Evolutionary conservation across 1,139 yeast species (phyloP).

Genomic region (Saccharomycopsis phalli): DNA sequence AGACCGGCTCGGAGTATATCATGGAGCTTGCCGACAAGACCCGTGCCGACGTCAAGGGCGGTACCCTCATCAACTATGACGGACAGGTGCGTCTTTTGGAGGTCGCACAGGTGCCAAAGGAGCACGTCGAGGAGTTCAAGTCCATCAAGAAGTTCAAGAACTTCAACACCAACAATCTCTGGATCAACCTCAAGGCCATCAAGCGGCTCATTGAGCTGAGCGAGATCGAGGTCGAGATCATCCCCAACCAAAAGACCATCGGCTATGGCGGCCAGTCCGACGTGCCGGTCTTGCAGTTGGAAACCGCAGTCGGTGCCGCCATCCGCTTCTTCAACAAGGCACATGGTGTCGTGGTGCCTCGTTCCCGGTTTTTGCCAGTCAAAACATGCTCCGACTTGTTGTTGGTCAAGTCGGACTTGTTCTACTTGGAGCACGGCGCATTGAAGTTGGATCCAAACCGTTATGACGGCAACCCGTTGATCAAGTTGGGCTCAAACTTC

Average conservation of each 20-base stretch:
- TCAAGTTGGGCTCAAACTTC: constrained; percentile 93
- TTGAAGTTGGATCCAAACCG: constrained; percentile 75
- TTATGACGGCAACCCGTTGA: constrained; percentile 89
- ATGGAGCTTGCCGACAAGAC: constrained; percentile 99
- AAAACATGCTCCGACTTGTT: constrained; percentile 93
- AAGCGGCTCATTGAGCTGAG: constrained; percentile 84
- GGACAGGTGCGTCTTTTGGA: constrained; percentile 92
- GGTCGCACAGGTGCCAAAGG: constrained; percentile 98
- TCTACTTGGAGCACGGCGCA: constrained; percentile 86
- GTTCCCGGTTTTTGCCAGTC: constrained; percentile 95
- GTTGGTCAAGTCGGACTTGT: constrained; percentile 93
- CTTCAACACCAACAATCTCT: constrained; percentile 94
- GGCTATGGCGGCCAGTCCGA: constrained; percentile 59
- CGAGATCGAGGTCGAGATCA: constrained; percentile 82
- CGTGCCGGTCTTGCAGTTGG: constrained; percentile 83
- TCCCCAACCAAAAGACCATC: constrained; percentile 86
- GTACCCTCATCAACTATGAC: constrained; percentile 92
- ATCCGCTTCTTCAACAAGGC: constrained; percentile 93
- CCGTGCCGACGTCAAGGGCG: constrained; percentile 98
- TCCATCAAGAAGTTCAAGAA: constrained; percentile 95
- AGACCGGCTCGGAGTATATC: constrained; percentile 84
- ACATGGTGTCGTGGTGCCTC: constrained; percentile 97
- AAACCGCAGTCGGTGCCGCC: constrained; percentile 99
- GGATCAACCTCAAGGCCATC: constrained; percentile 93
- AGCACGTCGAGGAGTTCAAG: constrained; percentile 96